These are phyloP conservation scores for Kluyveromyces aestuarii DNA, from an alignment of 805 yeast species.

Conservation along the genomic window DNA sequence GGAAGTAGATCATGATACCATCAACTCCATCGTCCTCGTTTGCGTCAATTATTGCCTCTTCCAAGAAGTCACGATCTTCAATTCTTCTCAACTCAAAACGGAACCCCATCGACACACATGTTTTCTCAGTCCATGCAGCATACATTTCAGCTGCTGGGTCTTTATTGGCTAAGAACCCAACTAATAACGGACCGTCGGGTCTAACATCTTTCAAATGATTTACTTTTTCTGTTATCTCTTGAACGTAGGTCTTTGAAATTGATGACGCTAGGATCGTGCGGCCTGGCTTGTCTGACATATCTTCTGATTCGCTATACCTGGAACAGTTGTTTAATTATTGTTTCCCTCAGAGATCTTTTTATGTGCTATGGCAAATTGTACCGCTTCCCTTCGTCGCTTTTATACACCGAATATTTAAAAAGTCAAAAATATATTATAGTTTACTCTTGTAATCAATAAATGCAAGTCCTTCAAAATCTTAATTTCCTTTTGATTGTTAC, in stretches of 20 bases:
- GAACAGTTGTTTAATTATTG: no score
- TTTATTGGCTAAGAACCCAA: conserved; percentile 83
- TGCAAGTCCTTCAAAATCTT: neutral
- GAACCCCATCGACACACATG: conserved; percentile 80
- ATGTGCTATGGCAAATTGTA: no score
- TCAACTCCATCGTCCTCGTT: conserved; percentile 66
- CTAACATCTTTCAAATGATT: conserved; percentile 28
- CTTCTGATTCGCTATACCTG: neutral
- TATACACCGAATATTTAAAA: neutral
- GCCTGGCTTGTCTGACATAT: conserved; percentile 39
- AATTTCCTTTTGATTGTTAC: neutral
- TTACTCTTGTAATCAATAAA: no score
- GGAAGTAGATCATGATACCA: conserved; percentile 96
- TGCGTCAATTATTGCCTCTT: conserved; percentile 73
- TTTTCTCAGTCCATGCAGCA: conserved; percentile 93
- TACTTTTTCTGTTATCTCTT: conserved; percentile 60
- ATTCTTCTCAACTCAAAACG: conserved; percentile 67
- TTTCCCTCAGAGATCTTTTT: no score
- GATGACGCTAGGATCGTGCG: conserved; percentile 80
- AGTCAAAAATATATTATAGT: neutral
- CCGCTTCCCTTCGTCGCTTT: neutral
- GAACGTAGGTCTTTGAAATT: conserved; percentile 72
- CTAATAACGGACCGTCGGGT: conserved; percentile 59
- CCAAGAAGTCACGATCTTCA: conserved; percentile 69
- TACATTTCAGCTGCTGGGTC: conserved; percentile 96